Evolutionary conservation across 345 rosid species (phyloP), one percentile per base, ranked within the genome.

Genomic region (Salix koriyanagi): DNA sequence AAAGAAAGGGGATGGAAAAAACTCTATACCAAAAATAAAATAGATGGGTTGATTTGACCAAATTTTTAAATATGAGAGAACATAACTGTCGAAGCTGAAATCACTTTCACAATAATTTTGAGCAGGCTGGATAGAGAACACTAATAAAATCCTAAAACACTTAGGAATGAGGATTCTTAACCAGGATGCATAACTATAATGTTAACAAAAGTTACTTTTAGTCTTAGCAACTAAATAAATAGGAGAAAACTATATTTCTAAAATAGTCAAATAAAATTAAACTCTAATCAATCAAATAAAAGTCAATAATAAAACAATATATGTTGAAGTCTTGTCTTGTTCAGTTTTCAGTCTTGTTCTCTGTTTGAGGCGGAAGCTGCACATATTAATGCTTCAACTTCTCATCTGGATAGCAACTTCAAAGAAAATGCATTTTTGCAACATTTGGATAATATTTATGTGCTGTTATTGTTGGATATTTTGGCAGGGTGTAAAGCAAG

Each of bases 401-500:
- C 62, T 75, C 56, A 39, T 52, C 52, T 44, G 14, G 46, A 46
- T 52, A 37, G 41, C 52, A 56, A 36, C 26, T 21, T 16, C 16
- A 13, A 36, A 42, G 25, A 12, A 58, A 41, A 60, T 13, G 2
- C 39, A n/a, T 60, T 15, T 65, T 7, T 30, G 42, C 19, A n/a
- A 10, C 60, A 54, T 0, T 21, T 54, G 25, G 60, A 54, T 54
- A 54, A 54, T 54, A 44, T 21, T 34, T 37, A 7, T 75, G 21
- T 60, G 32, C 58, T 73, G 42, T 30, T 10, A 36, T 15, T 44
- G 21, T 50, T 36, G 30, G 30, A 61, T 54, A 16, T 77, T 60
- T 69, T 87, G 81, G 76, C 91, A 96, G 99, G 91, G 88, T 58
- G 61, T 92, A 82, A 93, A 91, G 84, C 88, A 96, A 86, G 99